These are phyloP conservation scores for Bruguiera hainesii DNA, from an alignment of 441 rosid species.

Conservation along the genomic window DNA sequence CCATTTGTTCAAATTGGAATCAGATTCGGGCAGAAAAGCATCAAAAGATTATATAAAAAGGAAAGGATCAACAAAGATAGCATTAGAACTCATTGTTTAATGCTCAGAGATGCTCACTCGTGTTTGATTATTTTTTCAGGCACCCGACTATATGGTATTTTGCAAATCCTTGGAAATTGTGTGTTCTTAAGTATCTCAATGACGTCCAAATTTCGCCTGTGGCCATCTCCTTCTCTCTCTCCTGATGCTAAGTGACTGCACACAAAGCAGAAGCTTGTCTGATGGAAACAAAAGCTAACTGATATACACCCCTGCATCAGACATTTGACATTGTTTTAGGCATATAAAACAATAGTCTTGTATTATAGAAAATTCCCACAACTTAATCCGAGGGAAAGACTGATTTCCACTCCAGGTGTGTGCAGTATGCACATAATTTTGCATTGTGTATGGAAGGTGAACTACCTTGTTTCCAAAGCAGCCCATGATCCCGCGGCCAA, in stretches of 20 bases:
- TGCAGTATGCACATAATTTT: background rate
- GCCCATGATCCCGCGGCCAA: slow-evolving; percentile 90
- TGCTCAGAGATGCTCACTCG: slow-evolving; percentile 51
- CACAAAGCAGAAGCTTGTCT: slow-evolving; percentile 90
- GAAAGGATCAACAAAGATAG: background rate
- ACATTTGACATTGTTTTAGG: slow-evolving; percentile 3
- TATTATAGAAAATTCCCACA: no score
- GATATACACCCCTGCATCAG: slow-evolving; percentile 83
- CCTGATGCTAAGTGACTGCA: slow-evolving; percentile 98
- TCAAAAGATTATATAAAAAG: background rate
- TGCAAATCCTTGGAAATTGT: slow-evolving; percentile 69
- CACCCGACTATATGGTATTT: slow-evolving; percentile 40
- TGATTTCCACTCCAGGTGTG: background rate
- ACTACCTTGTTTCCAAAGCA: slow-evolving; percentile 89
- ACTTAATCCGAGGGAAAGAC: background rate
- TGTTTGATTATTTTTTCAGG: slow-evolving; percentile 84
- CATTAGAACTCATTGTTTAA: background rate
- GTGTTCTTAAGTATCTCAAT: slow-evolving; percentile 73
- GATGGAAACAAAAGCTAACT: slow-evolving; percentile 80
- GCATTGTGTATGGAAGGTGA: background rate
- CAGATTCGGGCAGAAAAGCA: background rate
- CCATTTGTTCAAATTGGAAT: slow-evolving; percentile 31
- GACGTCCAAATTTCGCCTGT: slow-evolving; percentile 78
- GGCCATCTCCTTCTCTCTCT: slow-evolving; percentile 96
- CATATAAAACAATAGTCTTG: background rate